These are phyloP conservation scores for Coprinopsis sp. DNA, from an alignment of 768 basidiomycete genomes.

Conservation along the genomic window DNA sequence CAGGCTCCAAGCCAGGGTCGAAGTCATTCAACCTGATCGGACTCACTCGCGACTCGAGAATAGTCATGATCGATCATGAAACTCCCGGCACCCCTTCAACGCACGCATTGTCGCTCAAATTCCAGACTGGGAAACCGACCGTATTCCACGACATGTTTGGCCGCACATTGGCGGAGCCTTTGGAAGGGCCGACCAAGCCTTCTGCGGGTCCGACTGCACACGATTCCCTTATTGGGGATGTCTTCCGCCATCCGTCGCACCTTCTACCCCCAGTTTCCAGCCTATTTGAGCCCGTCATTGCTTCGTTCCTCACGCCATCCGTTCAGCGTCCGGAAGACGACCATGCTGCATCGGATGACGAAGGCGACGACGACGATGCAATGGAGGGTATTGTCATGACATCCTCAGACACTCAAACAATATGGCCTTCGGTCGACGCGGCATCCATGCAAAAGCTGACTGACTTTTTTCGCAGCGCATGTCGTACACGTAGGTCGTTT, in stretches of 20 bases:
- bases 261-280: conserved; percentile 68
- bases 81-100: conserved; percentile 13
- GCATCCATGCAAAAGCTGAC: not conserved
- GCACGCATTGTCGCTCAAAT: not conserved
- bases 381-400: conserved; percentile 36
- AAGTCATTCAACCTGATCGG: conserved; percentile 57
- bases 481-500: not conserved
- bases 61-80: conserved; percentile 58
- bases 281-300: conserved; percentile 59
- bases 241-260: conserved; percentile 71
- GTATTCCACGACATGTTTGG: conserved; percentile 93
- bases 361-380: conserved; percentile 33
- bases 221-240: conserved; percentile 24
- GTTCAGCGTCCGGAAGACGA: conserved; percentile 13
- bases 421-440: not conserved
- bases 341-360: conserved; percentile 12
- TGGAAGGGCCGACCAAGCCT: conserved; percentile 22
- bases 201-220: conserved; percentile 7
- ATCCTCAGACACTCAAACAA: not conserved
- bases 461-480: not conserved
- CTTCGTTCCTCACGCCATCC: conserved; percentile 27
- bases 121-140: conserved; percentile 37
- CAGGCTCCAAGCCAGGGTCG: conserved; percentile 21
- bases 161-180: conserved; percentile 9
- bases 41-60: conserved; percentile 61